Evolutionary conservation across 495 filamentous ascomycete genomes (phyloP), one percentile per base, ranked within the genome.

Genomic region (Podospora pseudopauciseta): DNA sequence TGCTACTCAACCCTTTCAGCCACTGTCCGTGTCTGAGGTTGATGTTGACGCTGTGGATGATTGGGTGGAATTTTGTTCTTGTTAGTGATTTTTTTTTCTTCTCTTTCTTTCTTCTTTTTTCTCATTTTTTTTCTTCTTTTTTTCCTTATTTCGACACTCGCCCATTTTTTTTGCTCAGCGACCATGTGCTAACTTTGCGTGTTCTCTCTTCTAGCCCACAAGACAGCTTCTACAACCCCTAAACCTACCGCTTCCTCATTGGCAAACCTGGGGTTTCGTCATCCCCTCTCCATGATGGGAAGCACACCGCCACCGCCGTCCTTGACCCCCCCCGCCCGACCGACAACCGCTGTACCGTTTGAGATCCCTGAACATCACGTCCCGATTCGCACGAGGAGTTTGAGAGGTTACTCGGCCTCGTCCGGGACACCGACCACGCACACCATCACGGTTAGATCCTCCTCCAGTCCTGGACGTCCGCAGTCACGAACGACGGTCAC

Each of bases 401-500:
- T 19, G 5, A 58, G 55, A n/a, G 55, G 55, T 4, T 58, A 9
- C 9, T 58, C 55, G 4, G 67, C 78, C 13, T 81, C 80, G 2
- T 83, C 80, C 0, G 75, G 80, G 13, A 81, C 80, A 1, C 75
- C 71, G 32, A 76, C 74, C 27, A 65, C 73, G 20, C 63, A 49
- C 60, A 65, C 76, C 6, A 71, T 78, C 15, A 78, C 81, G 5
- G 71, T 68, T 34, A 75, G 72, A 23, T 23, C 23, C 20, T 58
- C 73, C 26, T 80, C 79, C 28, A 79, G 76, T 44, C 57, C 74
- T 49, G 39, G 39, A 75, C 11, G 78, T 75, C 18, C 76, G 78
- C 4, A 74, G 76, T 58, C 82, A 82, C 81, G 0, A 78, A 78
- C 78, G 34, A 83, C 81, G 0, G 68, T 84, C 76, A 83, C 64